Evolutionary conservation across 139 green algal species (phyloP).

Genomic region (Chlorella sp.): DNA sequence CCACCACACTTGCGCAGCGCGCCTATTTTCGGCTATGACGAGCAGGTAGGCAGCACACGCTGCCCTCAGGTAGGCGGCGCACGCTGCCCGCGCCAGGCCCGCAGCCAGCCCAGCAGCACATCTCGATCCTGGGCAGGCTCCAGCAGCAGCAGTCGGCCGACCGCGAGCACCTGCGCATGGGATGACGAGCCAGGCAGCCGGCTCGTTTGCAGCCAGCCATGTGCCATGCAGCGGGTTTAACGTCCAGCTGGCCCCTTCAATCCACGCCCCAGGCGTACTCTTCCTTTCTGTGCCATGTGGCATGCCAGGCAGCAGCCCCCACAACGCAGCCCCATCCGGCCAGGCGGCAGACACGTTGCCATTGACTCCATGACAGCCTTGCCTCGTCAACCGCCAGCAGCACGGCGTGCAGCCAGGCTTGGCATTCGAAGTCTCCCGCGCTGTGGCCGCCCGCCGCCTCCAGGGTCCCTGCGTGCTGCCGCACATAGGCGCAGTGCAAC

Average conservation of each 20-base stretch:
- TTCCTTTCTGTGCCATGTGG: too few relatives aligned
- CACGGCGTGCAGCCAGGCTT: conserved; percentile 12
- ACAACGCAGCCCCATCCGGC: neutral
- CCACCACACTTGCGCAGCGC: too few relatives aligned
- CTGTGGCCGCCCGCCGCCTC: neutral
- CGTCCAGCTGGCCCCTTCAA: neutral
- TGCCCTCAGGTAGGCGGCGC: neutral
- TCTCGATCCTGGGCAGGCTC: neutral
- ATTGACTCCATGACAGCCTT: neutral
- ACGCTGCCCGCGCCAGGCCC: neutral
- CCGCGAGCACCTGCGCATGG: neutral
- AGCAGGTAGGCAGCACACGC: too few relatives aligned
- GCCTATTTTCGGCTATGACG: too few relatives aligned
- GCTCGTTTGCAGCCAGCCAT: neutral
- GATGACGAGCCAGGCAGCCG: neutral
- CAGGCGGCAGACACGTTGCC: neutral
- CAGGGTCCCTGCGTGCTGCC: neutral
- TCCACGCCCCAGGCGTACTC: too few relatives aligned
- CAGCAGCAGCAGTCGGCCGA: neutral
- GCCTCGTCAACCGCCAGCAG: conserved; percentile 5
- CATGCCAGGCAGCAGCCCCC: neutral
- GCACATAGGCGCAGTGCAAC: neutral
- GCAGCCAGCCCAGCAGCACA: neutral
- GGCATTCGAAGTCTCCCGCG: neutral
- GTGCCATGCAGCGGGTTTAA: neutral